Evolutionary conservation across 306 rosid species (phyloP).

Genomic region (Lablab purpureus): DNA sequence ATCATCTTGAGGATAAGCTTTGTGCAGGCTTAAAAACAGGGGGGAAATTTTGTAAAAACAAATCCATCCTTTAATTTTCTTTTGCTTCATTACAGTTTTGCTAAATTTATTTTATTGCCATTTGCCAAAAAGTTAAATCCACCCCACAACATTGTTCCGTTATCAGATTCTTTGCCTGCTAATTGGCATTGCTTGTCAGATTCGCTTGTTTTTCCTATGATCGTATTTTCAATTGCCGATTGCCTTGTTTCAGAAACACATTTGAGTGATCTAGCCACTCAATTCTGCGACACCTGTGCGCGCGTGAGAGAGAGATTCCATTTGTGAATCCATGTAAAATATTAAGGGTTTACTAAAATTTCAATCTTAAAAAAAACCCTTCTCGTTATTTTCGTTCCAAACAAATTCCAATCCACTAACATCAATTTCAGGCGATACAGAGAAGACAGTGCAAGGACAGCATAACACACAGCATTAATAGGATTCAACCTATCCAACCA

Average conservation of each 20-base stretch:
- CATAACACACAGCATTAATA: background rate
- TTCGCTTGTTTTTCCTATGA: background rate
- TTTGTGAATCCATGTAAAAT: background rate
- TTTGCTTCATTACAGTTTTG: background rate
- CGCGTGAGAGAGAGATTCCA: background rate
- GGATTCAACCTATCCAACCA: background rate
- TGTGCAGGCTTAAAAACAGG: background rate
- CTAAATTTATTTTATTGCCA: background rate
- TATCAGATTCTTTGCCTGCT: background rate
- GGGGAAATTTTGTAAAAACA: background rate
- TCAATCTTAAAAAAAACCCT: background rate
- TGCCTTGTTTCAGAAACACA: background rate
- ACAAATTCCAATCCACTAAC: background rate
- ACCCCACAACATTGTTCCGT: background rate
- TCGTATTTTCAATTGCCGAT: conserved; percentile 2
- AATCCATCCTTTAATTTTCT: background rate
- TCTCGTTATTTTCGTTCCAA: background rate
- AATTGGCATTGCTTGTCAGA: background rate
- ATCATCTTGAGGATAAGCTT: background rate
- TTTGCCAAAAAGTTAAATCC: background rate
- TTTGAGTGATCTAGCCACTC: background rate
- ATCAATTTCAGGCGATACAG: background rate
- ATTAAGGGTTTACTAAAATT: background rate
- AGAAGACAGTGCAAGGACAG: background rate
- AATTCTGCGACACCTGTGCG: background rate